Conservation (phyloP, 306 rosid species). For the Trichosanthes cucumerina region DNA sequence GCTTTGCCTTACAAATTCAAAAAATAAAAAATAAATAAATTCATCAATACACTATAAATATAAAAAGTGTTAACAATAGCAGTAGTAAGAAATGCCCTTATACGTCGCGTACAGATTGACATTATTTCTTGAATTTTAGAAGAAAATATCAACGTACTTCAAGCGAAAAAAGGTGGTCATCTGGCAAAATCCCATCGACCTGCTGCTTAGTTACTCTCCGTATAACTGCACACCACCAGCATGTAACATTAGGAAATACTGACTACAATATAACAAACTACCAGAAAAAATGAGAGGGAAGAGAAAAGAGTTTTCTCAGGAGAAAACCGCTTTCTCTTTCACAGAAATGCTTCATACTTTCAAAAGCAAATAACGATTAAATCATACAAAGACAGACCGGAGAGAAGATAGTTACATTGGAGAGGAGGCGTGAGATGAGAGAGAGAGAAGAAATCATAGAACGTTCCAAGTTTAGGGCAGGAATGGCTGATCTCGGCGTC, state of each 20-base stretch:
- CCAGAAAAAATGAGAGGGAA: background rate
- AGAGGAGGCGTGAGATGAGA: conserved; percentile 78
- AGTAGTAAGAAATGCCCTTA: background rate
- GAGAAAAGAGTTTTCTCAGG: background rate
- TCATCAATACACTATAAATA: background rate
- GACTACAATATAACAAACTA: background rate
- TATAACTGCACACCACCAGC: conserved; percentile 42
- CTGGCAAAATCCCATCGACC: conserved; percentile 55
- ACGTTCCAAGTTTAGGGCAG: conserved; percentile 68
- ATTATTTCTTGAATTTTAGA: background rate
- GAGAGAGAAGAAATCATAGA: conserved; percentile 92
- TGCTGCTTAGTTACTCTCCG: conserved; percentile 47
- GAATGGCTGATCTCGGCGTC: conserved; percentile 72
- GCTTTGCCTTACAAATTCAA: conserved; percentile 54
- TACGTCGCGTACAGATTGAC: background rate
- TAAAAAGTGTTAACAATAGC: background rate
- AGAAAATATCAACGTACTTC: conserved; percentile 40
- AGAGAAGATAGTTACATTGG: conserved; percentile 42
- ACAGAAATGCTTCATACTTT: background rate
- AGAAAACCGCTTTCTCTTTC: background rate
- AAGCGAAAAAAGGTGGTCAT: conserved; percentile 65
- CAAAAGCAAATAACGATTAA: background rate
- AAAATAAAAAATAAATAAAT: background rate
- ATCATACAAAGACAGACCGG: background rate
- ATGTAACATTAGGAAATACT: background rate